Conservation (phyloP, 345 rosid species). For the Eucalyptus microcorys region DNA sequence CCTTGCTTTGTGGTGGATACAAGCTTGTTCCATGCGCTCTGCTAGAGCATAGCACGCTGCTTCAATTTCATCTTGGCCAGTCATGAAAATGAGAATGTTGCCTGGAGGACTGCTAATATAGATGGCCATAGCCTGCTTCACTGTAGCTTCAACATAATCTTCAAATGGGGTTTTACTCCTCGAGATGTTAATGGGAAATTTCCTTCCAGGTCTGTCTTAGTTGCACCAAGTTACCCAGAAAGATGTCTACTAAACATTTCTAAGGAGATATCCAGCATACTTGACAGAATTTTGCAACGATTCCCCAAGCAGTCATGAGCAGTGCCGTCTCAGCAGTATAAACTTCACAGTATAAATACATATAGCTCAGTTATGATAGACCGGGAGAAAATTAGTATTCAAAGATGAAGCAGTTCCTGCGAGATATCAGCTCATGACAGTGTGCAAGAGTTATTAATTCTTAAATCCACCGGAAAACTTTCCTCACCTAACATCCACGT, state of each 20-base stretch:
- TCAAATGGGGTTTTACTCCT: constrained; percentile 83
- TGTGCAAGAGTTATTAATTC: not conserved
- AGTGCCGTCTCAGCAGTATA: not conserved
- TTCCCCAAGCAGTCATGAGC: not conserved
- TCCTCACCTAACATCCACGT: constrained; percentile 32
- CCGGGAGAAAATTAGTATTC: not conserved
- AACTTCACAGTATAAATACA: not conserved
- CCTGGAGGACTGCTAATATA: constrained; percentile 85
- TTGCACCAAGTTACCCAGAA: no score
- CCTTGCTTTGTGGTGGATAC: constrained; percentile 53
- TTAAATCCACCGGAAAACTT: not conserved
- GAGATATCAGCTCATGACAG: not conserved
- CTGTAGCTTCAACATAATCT: constrained; percentile 95
- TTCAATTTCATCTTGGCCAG: constrained; percentile 97
- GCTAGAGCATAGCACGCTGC: constrained; percentile 88
- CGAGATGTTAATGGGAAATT: constrained; percentile 71
- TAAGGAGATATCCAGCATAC: not conserved
- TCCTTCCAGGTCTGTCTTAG: constrained; percentile 38
- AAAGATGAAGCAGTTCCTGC: not conserved
- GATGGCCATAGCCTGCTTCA: constrained; percentile 94
- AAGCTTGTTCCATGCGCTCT: constrained; percentile 88
- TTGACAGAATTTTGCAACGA: not conserved
- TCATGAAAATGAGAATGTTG: constrained; percentile 95
- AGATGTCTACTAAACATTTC: not conserved
- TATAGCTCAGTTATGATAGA: not conserved